phyloP scores from a whole-genome alignment of 768 basidiomycete genomes.

The Lepiota brunneoincarnata region DNA sequence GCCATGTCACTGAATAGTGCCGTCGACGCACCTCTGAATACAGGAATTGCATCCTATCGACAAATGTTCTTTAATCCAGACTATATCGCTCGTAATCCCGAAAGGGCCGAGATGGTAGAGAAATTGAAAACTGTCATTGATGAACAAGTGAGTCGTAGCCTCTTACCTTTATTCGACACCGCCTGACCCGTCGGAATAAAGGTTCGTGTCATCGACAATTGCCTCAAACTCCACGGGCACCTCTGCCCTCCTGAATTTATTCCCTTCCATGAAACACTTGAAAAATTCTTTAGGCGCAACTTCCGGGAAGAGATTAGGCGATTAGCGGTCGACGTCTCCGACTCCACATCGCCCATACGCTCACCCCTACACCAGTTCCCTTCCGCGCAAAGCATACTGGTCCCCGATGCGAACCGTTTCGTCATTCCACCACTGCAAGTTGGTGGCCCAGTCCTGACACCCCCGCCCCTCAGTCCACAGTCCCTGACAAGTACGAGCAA shows the following conservation, averaged over 20 bases:
- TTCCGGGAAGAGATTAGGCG: constrained; percentile 81
- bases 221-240: constrained; percentile 78
- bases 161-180: neutral
- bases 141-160: constrained; percentile 58
- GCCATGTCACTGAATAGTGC: constrained; percentile 86
- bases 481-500: constrained; percentile 27
- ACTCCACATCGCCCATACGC: constrained; percentile 34
- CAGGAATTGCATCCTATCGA: constrained; percentile 78
- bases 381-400: constrained; percentile 5
- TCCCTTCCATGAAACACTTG: constrained; percentile 89
- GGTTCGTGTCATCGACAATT: constrained; percentile 80
- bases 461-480: constrained; percentile 31
- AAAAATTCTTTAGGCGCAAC: constrained; percentile 82
- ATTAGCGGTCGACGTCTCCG: constrained; percentile 58
- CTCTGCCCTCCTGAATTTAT: constrained; percentile 86
- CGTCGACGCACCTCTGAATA: constrained; percentile 78
- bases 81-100: constrained; percentile 67
- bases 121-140: constrained; percentile 75
- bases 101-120: constrained; percentile 67
- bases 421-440: constrained; percentile 54
- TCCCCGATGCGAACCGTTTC: constrained; percentile 34
- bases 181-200: constrained; percentile 20
- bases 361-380: constrained; percentile 43
- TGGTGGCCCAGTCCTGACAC: constrained; percentile 40
- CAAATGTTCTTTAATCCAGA: constrained; percentile 71